A percentile compares a stretch with the other conserved stretches of the same genome.
These are phyloP conservation scores for Blastobotrys illinoisensis DNA, from an alignment of 1,139 yeast species.

Conservation along the genomic window DNA sequence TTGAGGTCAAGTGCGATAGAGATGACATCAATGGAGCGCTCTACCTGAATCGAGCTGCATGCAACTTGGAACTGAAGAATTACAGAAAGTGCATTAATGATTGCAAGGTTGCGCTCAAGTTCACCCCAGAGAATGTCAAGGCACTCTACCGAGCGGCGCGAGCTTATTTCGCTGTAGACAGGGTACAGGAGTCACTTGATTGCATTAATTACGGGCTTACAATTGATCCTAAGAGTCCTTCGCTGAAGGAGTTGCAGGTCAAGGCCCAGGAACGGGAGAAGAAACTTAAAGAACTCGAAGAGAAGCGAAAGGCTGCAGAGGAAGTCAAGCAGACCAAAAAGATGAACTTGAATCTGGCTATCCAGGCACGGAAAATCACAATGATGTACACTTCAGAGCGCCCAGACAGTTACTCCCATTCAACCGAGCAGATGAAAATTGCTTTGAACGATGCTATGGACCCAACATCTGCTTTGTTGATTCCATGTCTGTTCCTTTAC, in stretches of 20 bases:
- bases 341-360: slow-evolving; percentile 36
- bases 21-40: slow-evolving; percentile 55
- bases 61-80: slow-evolving; percentile 72
- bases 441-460: slow-evolving; percentile 66
- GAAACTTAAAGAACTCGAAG: slow-evolving; percentile 22
- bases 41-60: slow-evolving; percentile 81
- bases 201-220: slow-evolving; percentile 57
- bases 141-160: slow-evolving; percentile 82
- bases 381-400: slow-evolving; percentile 15
- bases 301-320: slow-evolving; percentile 34
- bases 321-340: slow-evolving; percentile 28
- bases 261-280: slow-evolving; percentile 32
- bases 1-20: slow-evolving; percentile 53
- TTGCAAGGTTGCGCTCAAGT: slow-evolving; percentile 62
- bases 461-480: slow-evolving; percentile 68
- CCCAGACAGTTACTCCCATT: not conserved
- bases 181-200: slow-evolving; percentile 65
- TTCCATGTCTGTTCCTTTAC: slow-evolving; percentile 76
- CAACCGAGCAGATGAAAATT: slow-evolving; percentile 29
- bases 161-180: slow-evolving; percentile 66
- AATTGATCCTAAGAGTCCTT: slow-evolving; percentile 53
- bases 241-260: slow-evolving; percentile 36
- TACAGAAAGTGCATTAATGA: slow-evolving; percentile 84
- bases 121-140: slow-evolving; percentile 68
- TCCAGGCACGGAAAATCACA: slow-evolving; percentile 21